phyloP scores from a whole-genome alignment of 805 yeast genomes.

The Debaryomyces prosopidis region DNA sequence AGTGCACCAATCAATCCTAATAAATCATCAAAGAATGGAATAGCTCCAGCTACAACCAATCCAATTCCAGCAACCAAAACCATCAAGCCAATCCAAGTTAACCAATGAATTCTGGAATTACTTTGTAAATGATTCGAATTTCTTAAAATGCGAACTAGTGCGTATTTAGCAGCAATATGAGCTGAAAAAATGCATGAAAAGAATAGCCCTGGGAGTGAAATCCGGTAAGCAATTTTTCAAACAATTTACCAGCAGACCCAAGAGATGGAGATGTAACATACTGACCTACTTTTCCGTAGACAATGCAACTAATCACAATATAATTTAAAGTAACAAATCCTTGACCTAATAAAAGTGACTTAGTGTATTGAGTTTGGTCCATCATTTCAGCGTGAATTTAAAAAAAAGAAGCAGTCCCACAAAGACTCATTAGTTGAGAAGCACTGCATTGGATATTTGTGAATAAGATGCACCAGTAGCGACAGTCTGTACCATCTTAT shows the following conservation, averaged over 20 bases:
- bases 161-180: slow-evolving; percentile 12
- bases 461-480: slow-evolving; percentile 4
- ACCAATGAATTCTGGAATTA: slow-evolving; percentile 10
- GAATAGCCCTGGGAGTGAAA: slow-evolving; percentile 10
- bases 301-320: slow-evolving; percentile 9
- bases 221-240: slow-evolving; percentile 9
- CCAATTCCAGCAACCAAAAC: slow-evolving; percentile 6
- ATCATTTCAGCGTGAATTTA: slow-evolving; percentile 13
- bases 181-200: slow-evolving; percentile 11
- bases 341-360: slow-evolving; percentile 10
- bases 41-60: slow-evolving; percentile 11
- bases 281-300: slow-evolving; percentile 10
- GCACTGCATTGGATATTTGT: slow-evolving; percentile 8
- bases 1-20: slow-evolving; percentile 11
- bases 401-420: slow-evolving; percentile 10
- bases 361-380: slow-evolving; percentile 8
- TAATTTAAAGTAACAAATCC: slow-evolving; percentile 11
- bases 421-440: slow-evolving; percentile 10
- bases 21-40: slow-evolving; percentile 12
- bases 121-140: slow-evolving; percentile 9
- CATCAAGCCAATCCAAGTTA: slow-evolving; percentile 10
- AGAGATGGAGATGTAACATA: slow-evolving; percentile 12
- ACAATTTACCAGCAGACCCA: slow-evolving; percentile 11
- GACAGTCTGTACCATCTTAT: slow-evolving; percentile 8
- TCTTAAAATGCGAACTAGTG: slow-evolving; percentile 9